These are phyloP conservation scores for Olyra latifolia DNA, from an alignment of 176 grass and related monocot species.

Conservation along the genomic window DNA sequence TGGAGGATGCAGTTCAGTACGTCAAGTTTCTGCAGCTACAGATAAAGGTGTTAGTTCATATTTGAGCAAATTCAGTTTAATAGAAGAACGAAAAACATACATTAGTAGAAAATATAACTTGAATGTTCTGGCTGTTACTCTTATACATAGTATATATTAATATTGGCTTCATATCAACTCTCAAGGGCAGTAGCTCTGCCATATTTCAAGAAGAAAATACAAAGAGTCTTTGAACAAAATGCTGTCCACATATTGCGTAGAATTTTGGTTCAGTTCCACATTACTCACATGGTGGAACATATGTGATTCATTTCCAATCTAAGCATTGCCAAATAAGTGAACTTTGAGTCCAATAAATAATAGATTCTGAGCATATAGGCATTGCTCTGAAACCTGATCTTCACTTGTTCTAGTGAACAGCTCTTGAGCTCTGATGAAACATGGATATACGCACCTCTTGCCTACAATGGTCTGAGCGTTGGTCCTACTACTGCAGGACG, in stretches of 20 bases:
- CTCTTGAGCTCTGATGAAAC: conserved; percentile 52
- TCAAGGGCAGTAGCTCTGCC: no score
- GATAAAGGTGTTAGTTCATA: conserved; percentile 32
- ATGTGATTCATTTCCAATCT: not conserved
- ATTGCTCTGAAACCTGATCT: conserved; percentile 1
- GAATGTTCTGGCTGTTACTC: not conserved
- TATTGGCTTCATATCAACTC: no score
- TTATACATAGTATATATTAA: not conserved
- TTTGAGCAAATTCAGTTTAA: not conserved
- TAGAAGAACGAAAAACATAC: not conserved
- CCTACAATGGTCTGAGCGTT: conserved; percentile 36
- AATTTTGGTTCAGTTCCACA: not conserved
- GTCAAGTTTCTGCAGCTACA: conserved; percentile 49
- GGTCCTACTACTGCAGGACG: not conserved
- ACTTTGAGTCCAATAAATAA: not conserved
- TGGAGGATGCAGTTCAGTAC: conserved; percentile 53
- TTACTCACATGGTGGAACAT: not conserved
- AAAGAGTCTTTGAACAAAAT: no score
- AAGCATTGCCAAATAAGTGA: not conserved
- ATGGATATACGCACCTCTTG: conserved; percentile 47
- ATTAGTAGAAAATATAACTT: not conserved
- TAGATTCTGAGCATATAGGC: not conserved
- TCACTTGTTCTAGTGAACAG: not conserved
- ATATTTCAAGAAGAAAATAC: no score
- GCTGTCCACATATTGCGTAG: no score